Conservation (phyloP, 768 basidiomycete species). For the Floccularia luteovirens region DNA sequence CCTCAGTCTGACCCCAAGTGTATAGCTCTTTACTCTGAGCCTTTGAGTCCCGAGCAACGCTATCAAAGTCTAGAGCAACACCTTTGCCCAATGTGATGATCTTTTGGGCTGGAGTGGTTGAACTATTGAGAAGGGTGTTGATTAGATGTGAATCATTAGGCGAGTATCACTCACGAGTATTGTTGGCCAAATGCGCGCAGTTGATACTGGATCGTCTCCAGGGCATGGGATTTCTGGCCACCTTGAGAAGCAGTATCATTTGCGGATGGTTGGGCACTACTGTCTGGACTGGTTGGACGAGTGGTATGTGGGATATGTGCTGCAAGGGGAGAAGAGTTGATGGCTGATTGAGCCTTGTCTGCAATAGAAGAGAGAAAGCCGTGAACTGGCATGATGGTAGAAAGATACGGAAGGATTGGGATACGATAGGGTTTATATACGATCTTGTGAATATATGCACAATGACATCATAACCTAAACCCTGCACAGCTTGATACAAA, state of each 20-base stretch:
- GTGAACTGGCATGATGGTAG: constrained; percentile 45
- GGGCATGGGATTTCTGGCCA: constrained; percentile 42
- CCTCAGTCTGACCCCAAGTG: constrained; percentile 72
- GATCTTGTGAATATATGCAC: not conserved
- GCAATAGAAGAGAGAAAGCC: constrained; percentile 59
- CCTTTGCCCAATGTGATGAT: constrained; percentile 78
- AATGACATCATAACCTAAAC: constrained; percentile 7
- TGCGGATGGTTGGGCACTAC: constrained; percentile 27
- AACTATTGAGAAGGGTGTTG: constrained; percentile 21
- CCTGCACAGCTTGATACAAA: constrained; percentile 16
- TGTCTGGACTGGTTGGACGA: constrained; percentile 28
- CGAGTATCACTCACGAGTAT: constrained; percentile 45
- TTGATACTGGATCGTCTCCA: constrained; percentile 65
- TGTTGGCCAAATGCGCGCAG: constrained; percentile 69
- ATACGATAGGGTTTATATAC: constrained; percentile 9
- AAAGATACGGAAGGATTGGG: constrained; percentile 9
- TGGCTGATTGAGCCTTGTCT: constrained; percentile 70
- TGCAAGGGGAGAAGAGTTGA: constrained; percentile 54
- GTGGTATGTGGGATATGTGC: constrained; percentile 35
- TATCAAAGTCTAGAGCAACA: constrained; percentile 67
- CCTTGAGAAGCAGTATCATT: constrained; percentile 35
- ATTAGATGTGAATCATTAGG: constrained; percentile 3
- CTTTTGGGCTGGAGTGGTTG: constrained; percentile 63
- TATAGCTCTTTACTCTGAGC: constrained; percentile 80
- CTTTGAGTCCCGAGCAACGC: constrained; percentile 56